These are phyloP conservation scores for Ormosia semicastrata DNA, from an alignment of 306 rosid genomes.

Conservation along the genomic window DNA sequence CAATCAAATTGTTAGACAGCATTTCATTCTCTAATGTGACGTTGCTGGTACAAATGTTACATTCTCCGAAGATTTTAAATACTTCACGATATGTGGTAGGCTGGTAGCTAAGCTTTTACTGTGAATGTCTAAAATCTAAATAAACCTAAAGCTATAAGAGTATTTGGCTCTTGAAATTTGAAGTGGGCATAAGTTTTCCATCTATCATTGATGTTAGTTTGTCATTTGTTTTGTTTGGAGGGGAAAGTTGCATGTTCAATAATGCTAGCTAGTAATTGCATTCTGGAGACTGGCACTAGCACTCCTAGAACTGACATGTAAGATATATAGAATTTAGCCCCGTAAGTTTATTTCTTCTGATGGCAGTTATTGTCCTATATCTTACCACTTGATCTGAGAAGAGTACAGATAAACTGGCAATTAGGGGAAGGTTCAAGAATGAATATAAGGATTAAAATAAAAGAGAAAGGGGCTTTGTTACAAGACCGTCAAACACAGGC, in stretches of 20 bases:
- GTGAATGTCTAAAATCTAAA: background rate
- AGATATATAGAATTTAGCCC: background rate
- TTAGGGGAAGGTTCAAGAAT: background rate
- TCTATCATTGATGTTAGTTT: background rate
- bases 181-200: background rate
- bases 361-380: background rate
- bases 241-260: background rate
- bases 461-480: background rate
- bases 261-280: background rate
- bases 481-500: background rate
- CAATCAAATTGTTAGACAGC: background rate
- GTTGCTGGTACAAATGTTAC: background rate
- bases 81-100: background rate
- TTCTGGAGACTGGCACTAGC: background rate
- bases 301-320: constrained; percentile 2
- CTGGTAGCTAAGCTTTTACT: background rate
- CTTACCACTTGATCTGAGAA: background rate
- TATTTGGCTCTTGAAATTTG: background rate
- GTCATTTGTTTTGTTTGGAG: background rate
- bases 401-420: background rate
- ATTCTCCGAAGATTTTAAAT: background rate
- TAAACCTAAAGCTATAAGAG: background rate
- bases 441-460: background rate
- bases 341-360: background rate
- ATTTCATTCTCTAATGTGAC: constrained; percentile 4